Conservation (phyloP, 164 flowering plant species). For the Santalum album region DNA sequence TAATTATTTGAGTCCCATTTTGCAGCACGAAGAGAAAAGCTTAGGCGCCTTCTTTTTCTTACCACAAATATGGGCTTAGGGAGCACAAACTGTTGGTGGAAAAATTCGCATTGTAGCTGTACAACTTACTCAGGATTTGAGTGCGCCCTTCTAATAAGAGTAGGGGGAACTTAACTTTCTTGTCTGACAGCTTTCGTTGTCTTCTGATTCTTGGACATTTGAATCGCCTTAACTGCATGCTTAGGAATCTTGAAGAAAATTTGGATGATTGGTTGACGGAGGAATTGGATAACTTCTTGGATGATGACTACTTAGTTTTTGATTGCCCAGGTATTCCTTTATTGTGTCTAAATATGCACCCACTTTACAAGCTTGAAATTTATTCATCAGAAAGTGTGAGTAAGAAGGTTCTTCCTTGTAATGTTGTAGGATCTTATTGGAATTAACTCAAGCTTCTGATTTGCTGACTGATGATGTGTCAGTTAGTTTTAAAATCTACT, state of each 20-base stretch:
- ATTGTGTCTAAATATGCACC: neutral
- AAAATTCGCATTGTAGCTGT: no score
- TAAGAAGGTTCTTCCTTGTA: neutral
- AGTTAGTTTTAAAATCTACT: neutral
- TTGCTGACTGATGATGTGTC: neutral
- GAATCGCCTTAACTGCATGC: conserved; percentile 32
- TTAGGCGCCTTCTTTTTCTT: no score
- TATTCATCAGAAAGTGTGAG: neutral
- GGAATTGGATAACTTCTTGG: conserved; percentile 71
- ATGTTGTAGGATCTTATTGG: neutral
- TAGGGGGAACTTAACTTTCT: no score
- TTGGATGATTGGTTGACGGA: conserved; percentile 89
- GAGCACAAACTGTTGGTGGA: no score
- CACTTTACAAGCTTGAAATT: neutral
- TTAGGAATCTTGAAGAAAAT: conserved; percentile 82
- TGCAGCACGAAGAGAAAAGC: no score
- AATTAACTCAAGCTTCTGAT: neutral
- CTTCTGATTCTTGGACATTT: neutral
- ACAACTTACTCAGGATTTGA: no score
- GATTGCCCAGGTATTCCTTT: conserved; percentile 81
- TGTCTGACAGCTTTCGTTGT: no score
- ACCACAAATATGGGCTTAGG: no score
- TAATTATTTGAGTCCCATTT: no score
- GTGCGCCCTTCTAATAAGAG: no score
- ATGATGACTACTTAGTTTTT: conserved; percentile 92